Evolutionary conservation across 2,329 filamentous ascomycete genomes (phyloP), one percentile per base, ranked within the genome.

Genomic region (Cryphonectria carpinicola): DNA sequence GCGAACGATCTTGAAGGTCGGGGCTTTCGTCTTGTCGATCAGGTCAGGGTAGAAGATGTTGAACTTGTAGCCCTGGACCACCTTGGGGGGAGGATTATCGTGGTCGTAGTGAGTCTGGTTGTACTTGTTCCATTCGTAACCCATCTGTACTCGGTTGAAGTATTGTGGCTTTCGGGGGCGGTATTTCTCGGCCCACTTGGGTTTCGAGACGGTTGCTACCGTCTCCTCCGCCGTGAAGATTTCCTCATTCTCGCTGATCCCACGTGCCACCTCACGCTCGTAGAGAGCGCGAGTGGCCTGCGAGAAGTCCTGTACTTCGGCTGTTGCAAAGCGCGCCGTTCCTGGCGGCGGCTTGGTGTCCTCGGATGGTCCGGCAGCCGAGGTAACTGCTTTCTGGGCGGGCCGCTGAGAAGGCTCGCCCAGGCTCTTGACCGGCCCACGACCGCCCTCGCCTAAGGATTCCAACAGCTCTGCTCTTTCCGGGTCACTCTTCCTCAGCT

Each of bases 81-180:
- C 95, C 82, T 97, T 98, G 37, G 96, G 96, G 1, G 96, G 96
- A 2, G 96, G 96, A 77, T 98, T 98, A 79, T 98, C 95, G 80
- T 98, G 94, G 80, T 98, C 96, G 83, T 99, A 99, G 82, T 99
- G 96, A 17, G 96, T 99, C 82, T 99, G 96, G 78, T 99, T 99
- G 87, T 99, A 99, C 82, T 99, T 99, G 85, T 99, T 99, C 96
- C 96, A 99, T 81, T 99, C 96, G 81, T 98, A 99, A 67, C 96
- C 96, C 93, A 98, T 98, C 81, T 97, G 95, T 63, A 98, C 95
- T 56, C 96, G 92, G 79, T 98, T 98, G 87, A 99, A 99, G 82
- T 98, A 98, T 72, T 92, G 90, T 17, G 96, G 96, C 82, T 98
- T 99, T 73, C 96, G 89, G 10, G 95, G 94, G 54, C 92, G 89